phyloP scores from a whole-genome alignment of 1,284 basidiomycete genomes.

The Hypsizygus ulmarius region DNA sequence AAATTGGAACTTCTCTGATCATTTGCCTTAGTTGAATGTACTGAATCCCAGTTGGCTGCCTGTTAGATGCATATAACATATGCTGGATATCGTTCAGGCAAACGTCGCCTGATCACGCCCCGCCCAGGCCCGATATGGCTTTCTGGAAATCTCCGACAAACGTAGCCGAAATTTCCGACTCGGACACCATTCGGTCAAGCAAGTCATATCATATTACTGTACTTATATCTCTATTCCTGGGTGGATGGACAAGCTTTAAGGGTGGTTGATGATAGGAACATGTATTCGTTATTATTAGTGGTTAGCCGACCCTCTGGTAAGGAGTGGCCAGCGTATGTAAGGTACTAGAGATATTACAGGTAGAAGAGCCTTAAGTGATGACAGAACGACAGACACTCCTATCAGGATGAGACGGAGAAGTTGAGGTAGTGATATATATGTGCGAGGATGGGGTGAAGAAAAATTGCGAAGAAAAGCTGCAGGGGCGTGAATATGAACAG shows the following conservation, averaged over 20 bases:
- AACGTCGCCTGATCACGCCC: no score
- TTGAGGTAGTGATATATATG: conserved; percentile 22
- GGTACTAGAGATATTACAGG: conserved; percentile 40
- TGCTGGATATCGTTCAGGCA: no score
- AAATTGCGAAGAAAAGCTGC: conserved; percentile 19
- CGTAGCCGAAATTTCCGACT: no score
- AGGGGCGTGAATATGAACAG: conserved; percentile 21
- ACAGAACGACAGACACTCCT: conserved; percentile 26
- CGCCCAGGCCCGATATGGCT: no score
- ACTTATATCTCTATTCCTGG: no score
- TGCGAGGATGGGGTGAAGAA: background rate
- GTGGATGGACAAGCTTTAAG: conserved; percentile 11
- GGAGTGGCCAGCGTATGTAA: conserved; percentile 29
- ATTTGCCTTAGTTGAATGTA: no score
- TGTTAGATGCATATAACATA: no score
- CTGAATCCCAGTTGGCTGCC: no score
- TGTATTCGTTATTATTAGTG: conserved; percentile 26
- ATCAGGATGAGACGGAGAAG: conserved; percentile 17
- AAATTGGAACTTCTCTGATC: no score
- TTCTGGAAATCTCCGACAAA: no score
- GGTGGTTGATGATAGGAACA: conserved; percentile 17
- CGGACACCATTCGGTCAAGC: no score
- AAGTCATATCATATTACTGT: no score
- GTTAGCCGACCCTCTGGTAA: conserved; percentile 18
- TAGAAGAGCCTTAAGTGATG: conserved; percentile 23